Evolutionary conservation across 345 rosid genomes (phyloP).

Genomic region (Euphorbia tirucalli): DNA sequence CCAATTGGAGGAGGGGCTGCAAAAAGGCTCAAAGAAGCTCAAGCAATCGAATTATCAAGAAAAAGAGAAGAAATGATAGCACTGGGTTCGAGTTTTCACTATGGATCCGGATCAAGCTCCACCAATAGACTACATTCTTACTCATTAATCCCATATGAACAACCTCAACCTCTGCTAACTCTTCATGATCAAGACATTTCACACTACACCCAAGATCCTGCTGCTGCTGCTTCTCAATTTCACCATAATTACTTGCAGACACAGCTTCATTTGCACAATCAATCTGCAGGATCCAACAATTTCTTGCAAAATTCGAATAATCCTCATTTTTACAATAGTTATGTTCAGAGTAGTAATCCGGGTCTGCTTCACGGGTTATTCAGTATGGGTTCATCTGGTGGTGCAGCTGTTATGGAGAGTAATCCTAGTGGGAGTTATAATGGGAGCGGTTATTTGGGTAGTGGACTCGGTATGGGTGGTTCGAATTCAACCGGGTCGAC

Average conservation of each 20-base stretch:
- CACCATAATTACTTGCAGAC: slow-evolving; percentile 71
- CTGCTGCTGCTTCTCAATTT: slow-evolving; percentile 40
- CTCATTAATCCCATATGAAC: slow-evolving; percentile 59
- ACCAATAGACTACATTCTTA: too few species aligned
- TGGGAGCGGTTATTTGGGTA: slow-evolving; percentile 55
- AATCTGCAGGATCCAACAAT: slow-evolving; percentile 39
- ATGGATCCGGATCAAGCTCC: too few species aligned
- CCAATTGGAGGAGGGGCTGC: slow-evolving; percentile 99
- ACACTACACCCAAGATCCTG: slow-evolving; percentile 55
- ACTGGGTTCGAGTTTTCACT: slow-evolving; percentile 62
- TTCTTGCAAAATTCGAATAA: slow-evolving; percentile 39
- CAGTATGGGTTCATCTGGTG: slow-evolving; percentile 45
- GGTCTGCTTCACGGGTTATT: slow-evolving; percentile 65
- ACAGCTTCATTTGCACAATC: slow-evolving; percentile 75
- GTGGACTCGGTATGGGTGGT: slow-evolving; percentile 53
- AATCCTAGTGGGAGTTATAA: slow-evolving; percentile 45
- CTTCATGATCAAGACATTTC: slow-evolving; percentile 74
- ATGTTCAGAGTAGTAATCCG: slow-evolving; percentile 68
- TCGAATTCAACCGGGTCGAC: slow-evolving; percentile 46
- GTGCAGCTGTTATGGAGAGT: too few species aligned
- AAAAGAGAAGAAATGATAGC: slow-evolving; percentile 87
- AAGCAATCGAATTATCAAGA: slow-evolving; percentile 78
- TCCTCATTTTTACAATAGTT: slow-evolving; percentile 62
- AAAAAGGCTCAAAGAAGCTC: slow-evolving; percentile 94
- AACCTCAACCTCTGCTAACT: slow-evolving; percentile 57